Conservation (phyloP, 2,329 filamentous ascomycete genomes). For the Neocatenulostroma microsporum region DNA sequence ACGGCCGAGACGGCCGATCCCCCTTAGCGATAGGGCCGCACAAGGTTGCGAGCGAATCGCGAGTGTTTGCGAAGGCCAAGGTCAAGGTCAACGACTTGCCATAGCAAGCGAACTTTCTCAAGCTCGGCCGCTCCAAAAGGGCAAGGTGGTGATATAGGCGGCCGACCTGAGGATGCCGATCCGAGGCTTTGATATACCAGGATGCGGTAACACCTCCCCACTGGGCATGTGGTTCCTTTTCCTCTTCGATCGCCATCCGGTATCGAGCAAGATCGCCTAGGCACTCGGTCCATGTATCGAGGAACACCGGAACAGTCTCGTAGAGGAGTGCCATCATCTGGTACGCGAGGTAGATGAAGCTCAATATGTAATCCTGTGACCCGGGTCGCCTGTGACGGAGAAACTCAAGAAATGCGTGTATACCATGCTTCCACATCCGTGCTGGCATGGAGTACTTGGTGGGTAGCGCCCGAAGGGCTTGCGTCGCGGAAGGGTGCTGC, state of each 20-base stretch:
- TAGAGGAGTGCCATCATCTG: conserved; percentile 81
- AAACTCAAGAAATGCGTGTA: conserved; percentile 45
- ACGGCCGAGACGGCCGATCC: no score
- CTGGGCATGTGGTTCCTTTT: conserved; percentile 57
- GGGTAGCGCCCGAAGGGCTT: conserved; percentile 59
- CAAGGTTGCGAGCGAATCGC: no score
- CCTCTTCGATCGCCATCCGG: conserved; percentile 84
- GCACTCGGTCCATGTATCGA: conserved; percentile 90
- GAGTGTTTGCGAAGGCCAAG: no score
- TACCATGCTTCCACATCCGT: conserved; percentile 88
- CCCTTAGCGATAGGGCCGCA: no score
- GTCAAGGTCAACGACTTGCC: conserved; percentile 57
- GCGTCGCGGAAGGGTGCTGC: conserved; percentile 72
- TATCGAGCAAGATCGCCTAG: conserved; percentile 79
- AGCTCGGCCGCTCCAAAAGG: conserved; percentile 62
- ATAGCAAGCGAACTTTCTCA: conserved; percentile 68
- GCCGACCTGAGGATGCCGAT: conserved; percentile 66
- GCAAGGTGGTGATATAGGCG: conserved; percentile 83
- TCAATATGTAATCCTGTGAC: conserved; percentile 80
- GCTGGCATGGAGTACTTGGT: conserved; percentile 85
- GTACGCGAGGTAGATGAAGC: conserved; percentile 83
- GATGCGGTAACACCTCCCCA: conserved; percentile 74
- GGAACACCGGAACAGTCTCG: conserved; percentile 74
- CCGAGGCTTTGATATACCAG: conserved; percentile 79
- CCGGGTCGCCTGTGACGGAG: conserved; percentile 64